These are phyloP conservation scores for Boletus sensibilis DNA, from an alignment of 768 basidiomycete genomes.

Conservation along the genomic window DNA sequence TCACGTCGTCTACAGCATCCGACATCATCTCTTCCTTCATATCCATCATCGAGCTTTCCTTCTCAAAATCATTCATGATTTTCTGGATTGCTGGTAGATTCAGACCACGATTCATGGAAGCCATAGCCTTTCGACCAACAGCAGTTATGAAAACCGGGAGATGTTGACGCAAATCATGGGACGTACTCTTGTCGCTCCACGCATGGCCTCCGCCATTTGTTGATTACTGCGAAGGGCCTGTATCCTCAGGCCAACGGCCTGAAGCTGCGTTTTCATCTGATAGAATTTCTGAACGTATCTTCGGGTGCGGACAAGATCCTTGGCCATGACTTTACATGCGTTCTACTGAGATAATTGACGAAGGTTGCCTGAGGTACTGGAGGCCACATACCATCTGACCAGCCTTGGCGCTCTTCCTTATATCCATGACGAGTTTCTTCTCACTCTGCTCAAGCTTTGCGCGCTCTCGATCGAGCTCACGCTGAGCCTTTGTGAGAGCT, in stretches of 20 bases:
- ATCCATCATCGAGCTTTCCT: slow-evolving; percentile 97
- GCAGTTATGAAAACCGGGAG: slow-evolving; percentile 1
- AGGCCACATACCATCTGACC: slow-evolving; percentile 78
- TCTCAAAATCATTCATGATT: slow-evolving; percentile 98
- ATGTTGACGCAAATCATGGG: neutral
- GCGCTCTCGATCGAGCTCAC: slow-evolving; percentile 96
- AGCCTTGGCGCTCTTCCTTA: slow-evolving; percentile 93
- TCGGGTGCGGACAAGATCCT: slow-evolving; percentile 94
- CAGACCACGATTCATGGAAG: slow-evolving; percentile 92
- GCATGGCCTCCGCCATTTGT: slow-evolving; percentile 99
- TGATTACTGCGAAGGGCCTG: slow-evolving; percentile 96
- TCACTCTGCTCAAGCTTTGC: slow-evolving; percentile 92
- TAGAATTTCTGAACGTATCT: slow-evolving; percentile 98
- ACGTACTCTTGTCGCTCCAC: slow-evolving; percentile 90
- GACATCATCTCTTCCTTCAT: slow-evolving; percentile 99
- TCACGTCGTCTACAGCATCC: slow-evolving; percentile 95
- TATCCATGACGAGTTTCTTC: slow-evolving; percentile 94
- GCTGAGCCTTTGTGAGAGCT: slow-evolving; percentile 92
- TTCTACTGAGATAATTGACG: slow-evolving; percentile 54
- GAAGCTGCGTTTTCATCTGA: slow-evolving; percentile 97
- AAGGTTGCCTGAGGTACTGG: slow-evolving; percentile 2
- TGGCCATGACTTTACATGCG: slow-evolving; percentile 99
- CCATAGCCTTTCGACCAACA: slow-evolving; percentile 76
- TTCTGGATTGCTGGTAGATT: slow-evolving; percentile 93
- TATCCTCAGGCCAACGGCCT: slow-evolving; percentile 92